phyloP scores from a whole-genome alignment of 371 early-diverging fungal genomes.

The Mortierella sp. region DNA sequence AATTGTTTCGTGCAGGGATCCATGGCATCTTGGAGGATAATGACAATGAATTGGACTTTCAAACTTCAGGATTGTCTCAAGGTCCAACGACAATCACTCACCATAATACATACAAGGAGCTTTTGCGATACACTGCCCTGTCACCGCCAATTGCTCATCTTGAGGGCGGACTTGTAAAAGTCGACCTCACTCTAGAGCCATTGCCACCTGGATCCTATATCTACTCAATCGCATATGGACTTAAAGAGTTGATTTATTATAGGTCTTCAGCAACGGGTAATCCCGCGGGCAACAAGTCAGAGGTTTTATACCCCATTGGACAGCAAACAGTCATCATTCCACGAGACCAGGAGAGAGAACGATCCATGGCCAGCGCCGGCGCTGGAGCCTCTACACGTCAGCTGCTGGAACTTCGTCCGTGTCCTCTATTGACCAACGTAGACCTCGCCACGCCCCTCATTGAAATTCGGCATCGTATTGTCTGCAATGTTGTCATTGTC shows the following conservation, averaged over 20 bases:
- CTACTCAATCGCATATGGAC: slow-evolving; percentile 51
- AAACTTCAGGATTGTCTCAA: slow-evolving; percentile 10
- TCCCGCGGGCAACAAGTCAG: slow-evolving; percentile 47
- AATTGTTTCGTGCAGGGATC: slow-evolving; percentile 28
- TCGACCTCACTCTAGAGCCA: slow-evolving; percentile 48
- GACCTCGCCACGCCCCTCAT: slow-evolving; percentile 45
- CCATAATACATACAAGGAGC: slow-evolving; percentile 53
- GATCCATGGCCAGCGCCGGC: slow-evolving; percentile 51
- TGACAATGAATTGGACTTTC: neutral
- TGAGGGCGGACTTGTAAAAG: slow-evolving; percentile 38
- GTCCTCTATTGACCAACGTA: slow-evolving; percentile 45
- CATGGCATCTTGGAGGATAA: slow-evolving; percentile 7
- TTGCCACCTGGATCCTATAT: slow-evolving; percentile 51
- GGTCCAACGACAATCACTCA: slow-evolving; percentile 50
- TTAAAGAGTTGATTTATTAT: slow-evolving; percentile 51
- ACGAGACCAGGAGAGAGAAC: slow-evolving; percentile 42
- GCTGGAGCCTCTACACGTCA: slow-evolving; percentile 55
- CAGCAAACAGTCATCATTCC: slow-evolving; percentile 55
- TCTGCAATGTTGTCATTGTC: slow-evolving; percentile 48
- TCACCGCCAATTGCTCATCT: slow-evolving; percentile 50
- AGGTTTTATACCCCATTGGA: slow-evolving; percentile 55
- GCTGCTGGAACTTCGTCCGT: slow-evolving; percentile 43
- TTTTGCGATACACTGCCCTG: slow-evolving; percentile 44
- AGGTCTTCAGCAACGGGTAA: slow-evolving; percentile 47
- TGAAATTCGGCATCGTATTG: slow-evolving; percentile 50